These are phyloP conservation scores for Rhodotorula babjevae DNA, from an alignment of 768 basidiomycete genomes.

Conservation along the genomic window DNA sequence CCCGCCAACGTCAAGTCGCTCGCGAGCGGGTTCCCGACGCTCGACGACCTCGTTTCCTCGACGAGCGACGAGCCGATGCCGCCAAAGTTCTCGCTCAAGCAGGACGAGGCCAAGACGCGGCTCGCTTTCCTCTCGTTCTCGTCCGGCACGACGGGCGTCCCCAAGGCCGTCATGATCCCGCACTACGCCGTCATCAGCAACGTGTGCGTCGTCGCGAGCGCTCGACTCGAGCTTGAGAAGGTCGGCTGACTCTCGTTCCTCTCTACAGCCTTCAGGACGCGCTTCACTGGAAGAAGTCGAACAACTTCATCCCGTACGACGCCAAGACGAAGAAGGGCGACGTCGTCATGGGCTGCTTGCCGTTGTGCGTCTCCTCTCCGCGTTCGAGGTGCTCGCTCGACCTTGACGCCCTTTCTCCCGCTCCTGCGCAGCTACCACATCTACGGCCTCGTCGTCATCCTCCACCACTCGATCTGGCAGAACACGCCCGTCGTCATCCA, in stretches of 20 bases:
- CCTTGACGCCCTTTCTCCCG: too few species aligned
- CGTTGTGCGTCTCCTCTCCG: neutral
- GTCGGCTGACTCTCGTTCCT: neutral
- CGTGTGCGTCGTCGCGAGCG: neutral
- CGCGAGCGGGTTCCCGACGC: slow-evolving; percentile 4
- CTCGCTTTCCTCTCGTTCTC: slow-evolving; percentile 26
- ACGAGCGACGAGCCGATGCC: neutral
- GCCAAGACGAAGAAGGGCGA: slow-evolving; percentile 18
- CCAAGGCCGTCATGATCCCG: slow-evolving; percentile 33
- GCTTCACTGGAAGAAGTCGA: neutral
- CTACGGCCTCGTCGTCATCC: slow-evolving; percentile 28
- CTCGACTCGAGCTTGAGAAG: neutral
- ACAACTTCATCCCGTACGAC: slow-evolving; percentile 5
- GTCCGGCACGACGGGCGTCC: slow-evolving; percentile 27
- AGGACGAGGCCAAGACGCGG: slow-evolving; percentile 12
- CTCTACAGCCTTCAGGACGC: neutral
- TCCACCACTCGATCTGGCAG: slow-evolving; percentile 18
- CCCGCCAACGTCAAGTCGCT: neutral
- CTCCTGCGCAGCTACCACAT: slow-evolving; percentile 23
- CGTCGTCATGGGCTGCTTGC: slow-evolving; percentile 18
- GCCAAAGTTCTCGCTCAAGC: neutral
- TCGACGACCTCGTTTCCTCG: slow-evolving; percentile 23
- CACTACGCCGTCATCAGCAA: slow-evolving; percentile 31
- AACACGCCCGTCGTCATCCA: slow-evolving; percentile 17
- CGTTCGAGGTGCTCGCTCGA: neutral